Base-by-base conservation (phyloP, 2,329 filamentous ascomycete genomes). In the Endocalyx cinctus region DNA sequence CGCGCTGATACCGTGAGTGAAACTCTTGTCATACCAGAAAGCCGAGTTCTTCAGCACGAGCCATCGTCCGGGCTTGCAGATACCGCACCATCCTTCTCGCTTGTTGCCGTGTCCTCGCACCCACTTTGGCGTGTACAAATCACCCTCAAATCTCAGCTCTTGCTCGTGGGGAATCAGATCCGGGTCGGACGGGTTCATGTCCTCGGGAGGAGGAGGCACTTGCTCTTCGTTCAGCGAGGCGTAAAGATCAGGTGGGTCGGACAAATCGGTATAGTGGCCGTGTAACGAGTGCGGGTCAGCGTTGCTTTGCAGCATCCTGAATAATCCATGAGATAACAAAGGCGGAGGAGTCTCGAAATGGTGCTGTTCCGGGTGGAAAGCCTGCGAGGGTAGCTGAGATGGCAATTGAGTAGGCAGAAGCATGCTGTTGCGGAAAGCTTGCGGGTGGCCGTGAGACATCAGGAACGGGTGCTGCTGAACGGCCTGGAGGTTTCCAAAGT, bases 1-100 rank as follows among this genome's bases (percentile, higher is more conserved):
- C 17, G 84, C 86, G 53, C 83, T 87, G 57, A 94, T 87, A 31
- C 87, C 87, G 53, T 94, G 87, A 3, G 84, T 87, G 58, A 92
- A 94, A 37, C 82, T 86, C 68, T 92, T 90, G 66, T 94, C 87
- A 59, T 94, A 94, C 87, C 87, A 94, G 58, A 87, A 94, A 6
- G 87, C 87, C 35, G 84, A 89, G 63, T 94, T 92, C 67, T 92
- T 94, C 38, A 94, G 68, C 12, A 89, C 85, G 34, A 90, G 74
- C 87, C 87, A 94, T 31, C 85, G 72, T 3, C 85, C 85, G 3
- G 85, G 83, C 57, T 88, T 89, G 67, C 87, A 94, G 47, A 90
- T 84, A 15, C 86, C 85, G 51, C 87, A 94, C 86, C 87, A 94
- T 4, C 87, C 87, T 58, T 90, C 86, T 26, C 87, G 81, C 67